Evolutionary conservation across 345 rosid genomes (phyloP).

Genomic region (Moricandia arvensis): DNA sequence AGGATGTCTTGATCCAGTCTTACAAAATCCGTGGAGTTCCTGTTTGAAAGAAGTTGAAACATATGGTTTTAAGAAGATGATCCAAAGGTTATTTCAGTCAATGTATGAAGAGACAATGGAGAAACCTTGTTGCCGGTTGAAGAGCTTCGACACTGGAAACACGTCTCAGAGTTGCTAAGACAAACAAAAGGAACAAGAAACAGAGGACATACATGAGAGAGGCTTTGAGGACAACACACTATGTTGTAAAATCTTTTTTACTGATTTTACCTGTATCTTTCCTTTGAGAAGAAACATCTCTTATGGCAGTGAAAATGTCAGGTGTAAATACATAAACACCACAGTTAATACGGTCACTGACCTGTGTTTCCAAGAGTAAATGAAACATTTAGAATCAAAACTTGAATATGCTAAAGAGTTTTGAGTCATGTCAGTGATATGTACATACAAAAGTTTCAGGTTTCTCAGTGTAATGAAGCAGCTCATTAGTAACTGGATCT

Average conservation of each 20-base stretch:
- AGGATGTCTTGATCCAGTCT: slow-evolving; percentile 93
- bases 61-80: slow-evolving; percentile 14
- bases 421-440: slow-evolving; percentile 28
- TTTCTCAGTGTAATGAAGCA: slow-evolving; percentile 93
- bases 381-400: slow-evolving; percentile 2
- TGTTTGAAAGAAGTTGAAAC: slow-evolving; percentile 29
- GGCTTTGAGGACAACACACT: background rate
- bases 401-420: background rate
- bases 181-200: slow-evolving; percentile 9
- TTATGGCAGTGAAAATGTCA: slow-evolving; percentile 70
- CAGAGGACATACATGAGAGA: slow-evolving; percentile 18
- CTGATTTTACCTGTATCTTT: slow-evolving; percentile 66
- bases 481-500: slow-evolving; percentile 81
- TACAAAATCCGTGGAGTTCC: slow-evolving; percentile 71
- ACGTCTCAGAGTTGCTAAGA: slow-evolving; percentile 71
- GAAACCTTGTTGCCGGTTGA: slow-evolving; percentile 75
- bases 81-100: background rate
- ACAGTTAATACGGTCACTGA: slow-evolving; percentile 84
- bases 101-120: background rate
- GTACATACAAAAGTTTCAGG: slow-evolving; percentile 94
- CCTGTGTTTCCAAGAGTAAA: slow-evolving; percentile 46
- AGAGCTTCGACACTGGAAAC: slow-evolving; percentile 95
- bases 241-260: slow-evolving; percentile 4
- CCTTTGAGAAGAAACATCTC: slow-evolving; percentile 60
- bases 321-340: slow-evolving; percentile 87